Evolutionary conservation across 805 yeast genomes (phyloP), one percentile per base, ranked within the genome.

Genomic region (Clavispora vitiphila): DNA sequence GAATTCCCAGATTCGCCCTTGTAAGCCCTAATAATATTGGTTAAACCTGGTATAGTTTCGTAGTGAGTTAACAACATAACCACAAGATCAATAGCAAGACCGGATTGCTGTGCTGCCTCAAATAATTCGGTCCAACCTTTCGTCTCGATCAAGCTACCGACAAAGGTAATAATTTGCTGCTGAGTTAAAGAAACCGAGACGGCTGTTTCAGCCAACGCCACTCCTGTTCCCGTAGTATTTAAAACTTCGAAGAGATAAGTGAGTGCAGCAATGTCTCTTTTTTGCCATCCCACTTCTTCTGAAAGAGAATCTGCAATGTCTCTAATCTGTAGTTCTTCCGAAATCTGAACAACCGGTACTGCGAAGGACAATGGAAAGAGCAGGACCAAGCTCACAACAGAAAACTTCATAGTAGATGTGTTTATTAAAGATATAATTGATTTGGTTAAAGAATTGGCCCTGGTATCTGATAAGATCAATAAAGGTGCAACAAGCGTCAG

Each of bases 61-160:
- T 50, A 50, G 43, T 56, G 54, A 19, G 48, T 46, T 37, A 56
- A 50, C 21, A 54, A 26, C 42, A 49, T 26, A 43, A 51, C 41
- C 23, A 57, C 51, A 36, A 61, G 48, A 39, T 61, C 65, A 35
- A 58, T 51, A 3, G 56, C 57, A 35, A 60, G 51, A 8, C 56
- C 55, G 8, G 64, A 58, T 24, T 54, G 43, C 35, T 58, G 64
- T 19, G 58, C 59, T 4, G 60, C 52, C 19, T 26, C 29, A 32
- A 61, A 48, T 20, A 61, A 42, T 36, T 47, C 49, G 2, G 51
- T 41, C 37, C 60, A 53, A 39, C 58, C 54, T 29, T 48, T 51
- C 9, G 49, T 34, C 34, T 55, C 46, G 24, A 61, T 41, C 36
- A 59, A 56, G 9, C 46, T 53, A 26, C 50, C 61, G 40, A 56